Conservation (phyloP, 2,329 filamentous ascomycete species). For the Pseudocercospora musae region DNA sequence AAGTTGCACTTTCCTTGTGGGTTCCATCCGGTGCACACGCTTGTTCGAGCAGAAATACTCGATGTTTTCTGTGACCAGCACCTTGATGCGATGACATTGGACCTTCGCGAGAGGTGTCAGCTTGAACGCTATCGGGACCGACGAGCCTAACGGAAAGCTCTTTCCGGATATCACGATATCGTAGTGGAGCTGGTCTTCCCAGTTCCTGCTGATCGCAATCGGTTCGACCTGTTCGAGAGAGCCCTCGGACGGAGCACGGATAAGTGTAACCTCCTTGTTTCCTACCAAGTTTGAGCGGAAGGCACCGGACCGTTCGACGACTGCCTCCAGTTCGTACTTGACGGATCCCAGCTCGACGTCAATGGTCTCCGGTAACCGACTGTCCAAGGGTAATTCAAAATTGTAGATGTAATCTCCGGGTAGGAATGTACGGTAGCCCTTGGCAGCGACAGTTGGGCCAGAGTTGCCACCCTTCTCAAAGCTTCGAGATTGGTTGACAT, state of each 20-base stretch:
- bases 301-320: slow-evolving; percentile 79
- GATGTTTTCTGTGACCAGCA: slow-evolving; percentile 83
- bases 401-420: slow-evolving; percentile 71
- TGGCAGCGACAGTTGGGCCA: slow-evolving; percentile 61
- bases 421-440: slow-evolving; percentile 81
- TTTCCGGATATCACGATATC: slow-evolving; percentile 96
- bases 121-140: slow-evolving; percentile 91
- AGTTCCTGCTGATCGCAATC: slow-evolving; percentile 87
- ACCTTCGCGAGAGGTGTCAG: slow-evolving; percentile 90
- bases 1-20: slow-evolving; percentile 76
- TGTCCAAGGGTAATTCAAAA: slow-evolving; percentile 81
- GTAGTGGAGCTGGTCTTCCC: slow-evolving; percentile 94
- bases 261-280: slow-evolving; percentile 74
- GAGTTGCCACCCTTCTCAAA: slow-evolving; percentile 73
- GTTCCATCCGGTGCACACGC: slow-evolving; percentile 79
- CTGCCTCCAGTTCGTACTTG: slow-evolving; percentile 82
- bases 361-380: slow-evolving; percentile 75
- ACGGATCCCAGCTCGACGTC: slow-evolving; percentile 82
- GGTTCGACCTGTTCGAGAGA: slow-evolving; percentile 89
- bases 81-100: slow-evolving; percentile 87
- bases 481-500: slow-evolving; percentile 77
- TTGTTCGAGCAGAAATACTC: slow-evolving; percentile 89
- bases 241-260: slow-evolving; percentile 80
- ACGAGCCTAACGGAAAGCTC: slow-evolving; percentile 83
- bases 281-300: slow-evolving; percentile 87